Conservation (phyloP, 805 yeast species). For the Komagataella kurtzmanii region DNA sequence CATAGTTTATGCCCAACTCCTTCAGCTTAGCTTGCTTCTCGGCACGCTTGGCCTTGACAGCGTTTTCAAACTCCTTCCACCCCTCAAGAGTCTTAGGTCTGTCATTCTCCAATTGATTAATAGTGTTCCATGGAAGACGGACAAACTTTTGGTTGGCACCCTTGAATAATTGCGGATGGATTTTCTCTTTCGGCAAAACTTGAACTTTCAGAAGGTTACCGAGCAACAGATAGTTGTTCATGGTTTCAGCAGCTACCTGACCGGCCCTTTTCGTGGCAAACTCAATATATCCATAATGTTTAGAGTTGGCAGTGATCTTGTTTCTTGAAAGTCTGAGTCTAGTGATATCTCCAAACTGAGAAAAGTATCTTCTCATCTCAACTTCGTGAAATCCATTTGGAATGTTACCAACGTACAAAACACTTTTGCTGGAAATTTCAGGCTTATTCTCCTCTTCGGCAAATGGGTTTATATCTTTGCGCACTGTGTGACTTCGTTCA, state of each 20-base stretch:
- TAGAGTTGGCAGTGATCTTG: slow-evolving; percentile 80
- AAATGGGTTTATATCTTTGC: slow-evolving; percentile 11
- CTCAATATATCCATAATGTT: slow-evolving; percentile 86
- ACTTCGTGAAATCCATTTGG: slow-evolving; percentile 88
- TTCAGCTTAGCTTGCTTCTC: slow-evolving; percentile 35
- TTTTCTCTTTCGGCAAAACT: slow-evolving; percentile 39
- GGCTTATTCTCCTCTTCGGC: slow-evolving; percentile 11
- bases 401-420: slow-evolving; percentile 79
- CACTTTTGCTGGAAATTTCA: slow-evolving; percentile 32
- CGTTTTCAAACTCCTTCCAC: slow-evolving; percentile 40
- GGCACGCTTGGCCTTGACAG: slow-evolving; percentile 25
- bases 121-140: slow-evolving; percentile 44
- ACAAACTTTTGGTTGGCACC: slow-evolving; percentile 43
- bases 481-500: background rate
- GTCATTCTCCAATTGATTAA: slow-evolving; percentile 39
- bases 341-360: slow-evolving; percentile 80
- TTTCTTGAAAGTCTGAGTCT: slow-evolving; percentile 77
- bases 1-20: slow-evolving; percentile 26
- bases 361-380: slow-evolving; percentile 67
- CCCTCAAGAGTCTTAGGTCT: slow-evolving; percentile 40
- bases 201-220: slow-evolving; percentile 69
- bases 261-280: slow-evolving; percentile 69
- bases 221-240: slow-evolving; percentile 85
- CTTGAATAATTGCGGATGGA: slow-evolving; percentile 43
- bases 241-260: slow-evolving; percentile 80